Percentiles rank a stretch among this genome's conserved stretches.
Conservation (phyloP, 306 rosid genomes). For the Hylodesmum podocarpum region DNA sequence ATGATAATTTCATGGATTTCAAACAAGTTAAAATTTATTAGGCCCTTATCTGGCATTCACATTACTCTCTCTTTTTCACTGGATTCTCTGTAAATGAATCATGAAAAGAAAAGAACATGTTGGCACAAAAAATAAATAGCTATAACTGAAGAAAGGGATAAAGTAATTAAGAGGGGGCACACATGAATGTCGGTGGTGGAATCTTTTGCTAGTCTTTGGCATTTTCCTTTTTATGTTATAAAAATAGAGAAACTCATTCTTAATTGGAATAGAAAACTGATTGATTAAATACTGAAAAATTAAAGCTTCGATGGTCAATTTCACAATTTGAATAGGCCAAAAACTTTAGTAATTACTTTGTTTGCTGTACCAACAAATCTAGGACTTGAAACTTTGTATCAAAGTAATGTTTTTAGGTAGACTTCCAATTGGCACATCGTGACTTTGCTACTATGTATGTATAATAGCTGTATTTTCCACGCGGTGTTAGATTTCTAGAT, state of each 20-base stretch:
- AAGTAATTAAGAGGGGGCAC: slow-evolving; percentile 3
- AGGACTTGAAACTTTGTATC: not conserved
- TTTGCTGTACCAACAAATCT: not conserved
- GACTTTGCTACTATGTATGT: not conserved
- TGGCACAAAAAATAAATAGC: not conserved
- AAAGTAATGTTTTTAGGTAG: not conserved
- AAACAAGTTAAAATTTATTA: not conserved
- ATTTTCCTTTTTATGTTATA: not conserved
- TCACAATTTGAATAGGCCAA: not conserved
- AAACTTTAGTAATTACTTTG: not conserved
- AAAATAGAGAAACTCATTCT: not conserved
- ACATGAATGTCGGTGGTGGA: slow-evolving; percentile 31
- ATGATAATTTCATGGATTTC: not conserved
- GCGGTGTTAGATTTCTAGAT: slow-evolving; percentile 10
- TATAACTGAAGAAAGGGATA: slow-evolving; percentile 36
- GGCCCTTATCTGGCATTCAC: not conserved
- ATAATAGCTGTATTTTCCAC: slow-evolving; percentile 13
- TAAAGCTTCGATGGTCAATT: not conserved
- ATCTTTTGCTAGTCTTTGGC: slow-evolving; percentile 23
- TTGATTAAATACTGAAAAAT: not conserved
- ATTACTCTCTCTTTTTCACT: not conserved
- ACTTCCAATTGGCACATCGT: slow-evolving; percentile 31
- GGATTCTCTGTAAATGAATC: not conserved
- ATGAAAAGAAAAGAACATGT: slow-evolving; percentile 27
- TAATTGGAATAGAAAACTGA: not conserved